phyloP scores from a whole-genome alignment of 345 rosid species.

The Salix exigua region DNA sequence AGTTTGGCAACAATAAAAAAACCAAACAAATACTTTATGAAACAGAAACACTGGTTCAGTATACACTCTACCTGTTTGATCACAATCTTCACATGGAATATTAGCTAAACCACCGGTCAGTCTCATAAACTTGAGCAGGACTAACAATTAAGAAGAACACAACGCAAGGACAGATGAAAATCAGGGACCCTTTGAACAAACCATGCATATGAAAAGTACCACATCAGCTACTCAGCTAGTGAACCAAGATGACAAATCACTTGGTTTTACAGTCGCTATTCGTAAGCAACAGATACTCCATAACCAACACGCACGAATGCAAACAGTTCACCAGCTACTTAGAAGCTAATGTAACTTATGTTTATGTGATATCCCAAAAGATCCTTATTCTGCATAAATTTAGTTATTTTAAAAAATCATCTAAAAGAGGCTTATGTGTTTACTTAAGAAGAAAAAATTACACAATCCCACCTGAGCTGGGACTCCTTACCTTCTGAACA shows the following conservation, averaged over 20 bases:
- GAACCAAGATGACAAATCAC: background rate
- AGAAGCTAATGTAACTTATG: no score
- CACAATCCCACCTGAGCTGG: background rate
- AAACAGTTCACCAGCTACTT: no score
- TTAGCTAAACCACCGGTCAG: background rate
- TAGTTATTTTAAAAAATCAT: background rate
- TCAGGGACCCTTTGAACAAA: background rate
- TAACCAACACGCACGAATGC: no score
- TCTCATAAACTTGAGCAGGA: background rate
- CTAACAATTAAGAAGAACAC: background rate
- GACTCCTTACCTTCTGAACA: background rate
- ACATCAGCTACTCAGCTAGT: background rate
- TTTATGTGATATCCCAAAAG: background rate
- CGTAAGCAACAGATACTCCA: background rate
- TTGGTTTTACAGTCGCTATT: background rate
- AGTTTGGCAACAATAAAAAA: background rate
- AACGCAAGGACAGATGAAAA: background rate
- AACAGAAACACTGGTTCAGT: background rate
- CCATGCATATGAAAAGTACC: background rate
- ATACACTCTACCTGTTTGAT: no score
- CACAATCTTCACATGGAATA: background rate
- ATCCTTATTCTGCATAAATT: background rate
- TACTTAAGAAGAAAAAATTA: background rate
- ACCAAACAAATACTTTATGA: background rate
- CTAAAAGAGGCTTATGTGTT: background rate